phyloP scores from a whole-genome alignment of 352 stramenopile genomes.

The Pythium aphanidermatum region DNA sequence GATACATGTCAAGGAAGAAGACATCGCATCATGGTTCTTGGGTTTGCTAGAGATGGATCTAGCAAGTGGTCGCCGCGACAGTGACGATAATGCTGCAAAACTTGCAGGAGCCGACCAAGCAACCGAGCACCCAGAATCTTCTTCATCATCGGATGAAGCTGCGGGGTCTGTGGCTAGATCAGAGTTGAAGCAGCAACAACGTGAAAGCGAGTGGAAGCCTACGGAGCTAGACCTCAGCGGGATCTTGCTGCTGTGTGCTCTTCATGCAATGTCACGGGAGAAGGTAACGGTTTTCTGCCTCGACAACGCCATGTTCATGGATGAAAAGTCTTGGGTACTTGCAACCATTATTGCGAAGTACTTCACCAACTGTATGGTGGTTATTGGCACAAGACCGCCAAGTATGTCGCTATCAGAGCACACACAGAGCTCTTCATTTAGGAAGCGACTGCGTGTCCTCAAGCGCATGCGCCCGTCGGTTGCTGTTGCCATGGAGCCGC shows the following conservation, averaged over 20 bases:
- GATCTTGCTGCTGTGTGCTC: slow-evolving; percentile 67
- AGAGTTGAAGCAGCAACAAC: slow-evolving; percentile 30
- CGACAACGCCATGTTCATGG: slow-evolving; percentile 86
- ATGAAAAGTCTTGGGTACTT: slow-evolving; percentile 82
- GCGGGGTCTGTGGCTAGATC: too few species aligned
- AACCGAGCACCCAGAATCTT: too few species aligned
- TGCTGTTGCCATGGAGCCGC: slow-evolving; percentile 39
- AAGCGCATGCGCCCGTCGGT: slow-evolving; percentile 58
- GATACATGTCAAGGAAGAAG: slow-evolving; percentile 47
- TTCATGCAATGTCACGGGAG: slow-evolving; percentile 73
- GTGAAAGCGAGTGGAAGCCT: slow-evolving; percentile 53
- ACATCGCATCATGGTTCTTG: slow-evolving; percentile 68
- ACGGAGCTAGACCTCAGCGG: slow-evolving; percentile 62
- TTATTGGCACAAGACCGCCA: slow-evolving; percentile 64
- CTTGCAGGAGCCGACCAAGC: too few species aligned
- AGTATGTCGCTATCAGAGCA: slow-evolving; percentile 58
- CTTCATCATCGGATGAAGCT: slow-evolving; percentile 3
- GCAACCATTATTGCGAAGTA: slow-evolving; percentile 79
- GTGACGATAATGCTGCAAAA: too few species aligned
- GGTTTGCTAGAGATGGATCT: slow-evolving; percentile 60
- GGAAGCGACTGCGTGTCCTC: slow-evolving; percentile 65
- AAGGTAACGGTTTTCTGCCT: slow-evolving; percentile 67
- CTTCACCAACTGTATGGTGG: slow-evolving; percentile 79
- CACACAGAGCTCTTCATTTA: slow-evolving; percentile 70
- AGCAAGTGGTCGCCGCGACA: slow-evolving; percentile 20